Percentiles rank a stretch among this genome's conserved stretches.
These are phyloP conservation scores for Hericium erinaceus DNA, from an alignment of 768 basidiomycete genomes.

Conservation along the genomic window DNA sequence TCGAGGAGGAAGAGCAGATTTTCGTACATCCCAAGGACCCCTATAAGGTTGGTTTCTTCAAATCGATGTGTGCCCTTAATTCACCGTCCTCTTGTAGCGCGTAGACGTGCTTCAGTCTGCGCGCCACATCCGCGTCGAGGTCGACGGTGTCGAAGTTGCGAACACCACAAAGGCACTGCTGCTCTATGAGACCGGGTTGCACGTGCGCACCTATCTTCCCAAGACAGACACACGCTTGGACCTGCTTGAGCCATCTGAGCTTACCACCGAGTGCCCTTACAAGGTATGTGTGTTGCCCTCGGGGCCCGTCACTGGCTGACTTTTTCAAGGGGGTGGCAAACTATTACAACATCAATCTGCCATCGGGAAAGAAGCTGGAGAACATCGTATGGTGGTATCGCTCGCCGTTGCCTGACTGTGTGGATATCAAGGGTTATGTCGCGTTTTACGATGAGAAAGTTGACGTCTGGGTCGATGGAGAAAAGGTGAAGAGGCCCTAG, in stretches of 20 bases:
- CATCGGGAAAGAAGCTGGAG: slow-evolving; percentile 30
- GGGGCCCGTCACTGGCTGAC: neutral
- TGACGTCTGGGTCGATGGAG: slow-evolving; percentile 54
- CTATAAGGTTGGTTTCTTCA: slow-evolving; percentile 42
- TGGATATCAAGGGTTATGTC: slow-evolving; percentile 39
- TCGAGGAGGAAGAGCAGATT: slow-evolving; percentile 59
- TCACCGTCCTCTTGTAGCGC: slow-evolving; percentile 29
- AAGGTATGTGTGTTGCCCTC: slow-evolving; percentile 33
- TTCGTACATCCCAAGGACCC: slow-evolving; percentile 58
- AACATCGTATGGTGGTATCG: slow-evolving; percentile 62
- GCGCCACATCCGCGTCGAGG: slow-evolving; percentile 48
- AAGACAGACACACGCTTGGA: slow-evolving; percentile 45
- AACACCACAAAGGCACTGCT: slow-evolving; percentile 45
- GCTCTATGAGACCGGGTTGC: slow-evolving; percentile 49
- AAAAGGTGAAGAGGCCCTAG: slow-evolving; percentile 32
- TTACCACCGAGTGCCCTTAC: slow-evolving; percentile 49
- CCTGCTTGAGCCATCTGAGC: slow-evolving; percentile 37
- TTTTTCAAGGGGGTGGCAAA: slow-evolving; percentile 43
- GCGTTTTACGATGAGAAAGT: slow-evolving; percentile 64
- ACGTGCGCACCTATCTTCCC: slow-evolving; percentile 52
- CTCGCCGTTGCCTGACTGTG: slow-evolving; percentile 40
- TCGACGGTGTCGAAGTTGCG: slow-evolving; percentile 54
- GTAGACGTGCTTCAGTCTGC: slow-evolving; percentile 54
- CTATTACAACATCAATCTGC: slow-evolving; percentile 43
- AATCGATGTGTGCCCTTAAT: neutral